These are phyloP conservation scores for Penicillium angulare DNA, from an alignment of 495 filamentous ascomycete species.

Conservation along the genomic window DNA sequence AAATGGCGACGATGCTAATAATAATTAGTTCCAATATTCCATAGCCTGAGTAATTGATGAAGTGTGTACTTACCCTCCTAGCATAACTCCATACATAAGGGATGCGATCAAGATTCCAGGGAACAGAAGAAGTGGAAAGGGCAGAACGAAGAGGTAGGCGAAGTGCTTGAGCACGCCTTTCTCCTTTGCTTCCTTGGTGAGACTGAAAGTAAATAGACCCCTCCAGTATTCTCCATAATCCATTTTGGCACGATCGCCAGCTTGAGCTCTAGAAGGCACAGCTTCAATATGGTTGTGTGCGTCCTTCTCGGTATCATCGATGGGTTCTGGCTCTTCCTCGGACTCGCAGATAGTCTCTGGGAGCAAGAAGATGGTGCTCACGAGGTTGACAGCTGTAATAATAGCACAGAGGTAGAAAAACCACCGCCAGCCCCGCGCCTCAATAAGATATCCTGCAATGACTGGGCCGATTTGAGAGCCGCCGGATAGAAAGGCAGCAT, in stretches of 20 bases:
- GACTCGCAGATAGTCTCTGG: slow-evolving; percentile 31
- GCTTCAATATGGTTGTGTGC: slow-evolving; percentile 18
- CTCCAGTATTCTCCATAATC: slow-evolving; percentile 26
- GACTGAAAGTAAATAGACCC: slow-evolving; percentile 25
- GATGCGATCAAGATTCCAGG: slow-evolving; percentile 29
- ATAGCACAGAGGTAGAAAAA: slow-evolving; percentile 36
- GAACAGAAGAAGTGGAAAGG: slow-evolving; percentile 32
- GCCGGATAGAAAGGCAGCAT: slow-evolving; percentile 36
- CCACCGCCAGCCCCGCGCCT: slow-evolving; percentile 32
- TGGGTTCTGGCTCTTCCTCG: slow-evolving; percentile 12
- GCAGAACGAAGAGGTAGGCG: slow-evolving; percentile 27
- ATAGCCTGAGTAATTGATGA: too few relatives aligned
- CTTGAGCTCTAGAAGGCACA: slow-evolving; percentile 9
- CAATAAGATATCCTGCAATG: slow-evolving; percentile 32
- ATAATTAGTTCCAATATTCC: too few relatives aligned
- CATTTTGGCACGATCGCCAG: slow-evolving; percentile 12
- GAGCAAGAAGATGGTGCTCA: slow-evolving; percentile 29
- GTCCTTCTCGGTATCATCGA: slow-evolving; percentile 16
- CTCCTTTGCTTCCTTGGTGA: slow-evolving; percentile 20
- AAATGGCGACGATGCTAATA: slow-evolving; percentile 26
- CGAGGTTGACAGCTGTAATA: slow-evolving; percentile 26
- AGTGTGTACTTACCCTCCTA: slow-evolving; percentile 39
- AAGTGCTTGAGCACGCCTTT: slow-evolving; percentile 19
- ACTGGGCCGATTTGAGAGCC: slow-evolving; percentile 33
- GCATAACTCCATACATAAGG: slow-evolving; percentile 36